These are phyloP conservation scores for Incumbomyces lentus DNA, from an alignment of 2,329 filamentous ascomycete species.

Conservation along the genomic window DNA sequence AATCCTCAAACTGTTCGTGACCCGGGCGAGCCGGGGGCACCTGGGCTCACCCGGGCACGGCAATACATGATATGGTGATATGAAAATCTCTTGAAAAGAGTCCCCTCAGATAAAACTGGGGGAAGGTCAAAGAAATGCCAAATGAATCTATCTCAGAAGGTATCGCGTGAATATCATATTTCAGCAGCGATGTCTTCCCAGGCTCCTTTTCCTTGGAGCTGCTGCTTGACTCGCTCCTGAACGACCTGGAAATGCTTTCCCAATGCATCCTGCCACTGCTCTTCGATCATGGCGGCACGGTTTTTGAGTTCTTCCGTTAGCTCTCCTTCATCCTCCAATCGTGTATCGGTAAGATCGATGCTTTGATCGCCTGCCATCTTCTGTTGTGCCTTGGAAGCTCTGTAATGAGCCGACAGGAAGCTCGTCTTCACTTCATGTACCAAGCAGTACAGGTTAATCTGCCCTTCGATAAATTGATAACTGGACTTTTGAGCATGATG, in stretches of 20 bases:
- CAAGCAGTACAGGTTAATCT: constrained; percentile 81
- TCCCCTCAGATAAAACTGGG: too few species aligned
- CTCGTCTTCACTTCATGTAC: constrained; percentile 82
- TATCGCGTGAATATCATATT: too few species aligned
- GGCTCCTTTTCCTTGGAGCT: constrained; percentile 66
- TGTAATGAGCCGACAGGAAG: constrained; percentile 58
- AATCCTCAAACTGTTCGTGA: neutral
- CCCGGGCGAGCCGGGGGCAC: too few species aligned
- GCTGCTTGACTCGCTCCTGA: constrained; percentile 63
- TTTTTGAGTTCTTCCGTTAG: constrained; percentile 85
- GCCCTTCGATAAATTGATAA: constrained; percentile 93
- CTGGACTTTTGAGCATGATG: constrained; percentile 83
- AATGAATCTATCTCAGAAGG: too few species aligned
- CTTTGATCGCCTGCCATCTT: constrained; percentile 34
- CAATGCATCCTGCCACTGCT: constrained; percentile 82
- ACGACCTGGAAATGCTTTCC: constrained; percentile 64
- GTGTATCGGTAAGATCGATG: constrained; percentile 29
- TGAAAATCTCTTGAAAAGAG: too few species aligned
- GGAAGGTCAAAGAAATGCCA: too few species aligned
- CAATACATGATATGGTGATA: too few species aligned
- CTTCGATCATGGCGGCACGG: constrained; percentile 80
- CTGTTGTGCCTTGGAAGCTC: constrained; percentile 57
- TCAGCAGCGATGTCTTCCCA: constrained; percentile 57
- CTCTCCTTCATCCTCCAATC: constrained; percentile 55
- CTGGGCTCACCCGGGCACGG: too few species aligned